Percentiles rank a stretch among this genome's conserved stretches.
Evolutionary conservation across 176 grass and related monocot species (phyloP).

Genomic region (Ensete ventricosum): DNA sequence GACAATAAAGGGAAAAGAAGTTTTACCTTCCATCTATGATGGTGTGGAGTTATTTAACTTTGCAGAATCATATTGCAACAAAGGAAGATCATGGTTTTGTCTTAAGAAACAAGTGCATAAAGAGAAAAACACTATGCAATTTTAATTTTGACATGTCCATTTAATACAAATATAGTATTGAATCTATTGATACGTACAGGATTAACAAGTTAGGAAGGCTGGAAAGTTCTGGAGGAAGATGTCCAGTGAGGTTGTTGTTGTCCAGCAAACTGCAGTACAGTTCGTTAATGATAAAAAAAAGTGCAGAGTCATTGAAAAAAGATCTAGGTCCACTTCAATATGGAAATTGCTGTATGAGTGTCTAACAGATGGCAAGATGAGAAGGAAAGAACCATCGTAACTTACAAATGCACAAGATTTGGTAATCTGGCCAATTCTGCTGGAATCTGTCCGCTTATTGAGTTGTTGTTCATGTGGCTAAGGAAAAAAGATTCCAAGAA

Average conservation of each 20-base stretch:
- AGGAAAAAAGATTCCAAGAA: constrained; percentile 29
- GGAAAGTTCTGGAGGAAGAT: constrained; percentile 26
- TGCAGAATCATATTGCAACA: background rate
- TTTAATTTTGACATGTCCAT: background rate
- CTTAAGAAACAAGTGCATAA: background rate
- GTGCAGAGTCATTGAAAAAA: background rate
- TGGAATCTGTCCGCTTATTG: constrained; percentile 80
- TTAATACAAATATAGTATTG: constrained; percentile 17
- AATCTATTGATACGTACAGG: constrained; percentile 26
- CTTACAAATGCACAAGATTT: constrained; percentile 86
- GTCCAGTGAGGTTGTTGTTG: constrained; percentile 24
- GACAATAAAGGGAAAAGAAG: no score
- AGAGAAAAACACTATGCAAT: background rate
- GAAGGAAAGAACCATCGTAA: constrained; percentile 2
- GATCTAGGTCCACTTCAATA: background rate
- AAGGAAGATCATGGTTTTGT: background rate
- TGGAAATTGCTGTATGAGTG: background rate
- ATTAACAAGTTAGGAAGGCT: constrained; percentile 45
- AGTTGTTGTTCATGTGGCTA: constrained; percentile 99
- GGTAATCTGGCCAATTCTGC: constrained; percentile 53
- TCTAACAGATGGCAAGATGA: constrained; percentile 14
- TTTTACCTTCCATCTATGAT: no score
- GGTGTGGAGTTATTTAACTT: no score
- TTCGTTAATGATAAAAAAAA: constrained; percentile 1
- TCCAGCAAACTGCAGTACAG: constrained; percentile 18